Percentiles rank a stretch among this genome's conserved stretches.
Conservation (phyloP, 345 rosid genomes). For the Brassica napus region DNA sequence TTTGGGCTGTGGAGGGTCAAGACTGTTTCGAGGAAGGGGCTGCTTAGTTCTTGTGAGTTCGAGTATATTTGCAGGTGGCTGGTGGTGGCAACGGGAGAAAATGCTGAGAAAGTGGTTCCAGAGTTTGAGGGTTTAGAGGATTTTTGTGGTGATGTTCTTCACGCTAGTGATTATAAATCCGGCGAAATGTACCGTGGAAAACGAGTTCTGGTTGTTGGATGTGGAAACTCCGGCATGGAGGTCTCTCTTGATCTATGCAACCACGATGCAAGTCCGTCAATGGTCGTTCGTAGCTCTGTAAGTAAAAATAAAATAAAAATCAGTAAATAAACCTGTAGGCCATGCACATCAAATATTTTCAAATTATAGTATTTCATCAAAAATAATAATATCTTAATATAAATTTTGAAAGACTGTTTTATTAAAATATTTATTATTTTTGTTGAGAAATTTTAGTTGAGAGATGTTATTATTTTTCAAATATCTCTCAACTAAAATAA, state of each 20-base stretch:
- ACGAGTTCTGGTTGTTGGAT: constrained; percentile 72
- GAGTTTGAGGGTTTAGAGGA: constrained; percentile 64
- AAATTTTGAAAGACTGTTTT: too few species aligned
- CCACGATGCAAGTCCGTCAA: constrained; percentile 59
- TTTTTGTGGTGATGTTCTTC: constrained; percentile 58
- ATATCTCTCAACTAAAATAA: too few species aligned
- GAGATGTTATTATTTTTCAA: too few species aligned
- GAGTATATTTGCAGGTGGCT: constrained; percentile 84
- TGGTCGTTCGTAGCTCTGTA: constrained; percentile 82
- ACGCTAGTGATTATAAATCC: constrained; percentile 73
- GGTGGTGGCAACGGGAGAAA: constrained; percentile 84
- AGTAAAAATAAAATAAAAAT: constrained; percentile 29
- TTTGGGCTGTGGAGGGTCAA: constrained; percentile 68
- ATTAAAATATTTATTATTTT: too few species aligned
- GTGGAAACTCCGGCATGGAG: constrained; percentile 93
- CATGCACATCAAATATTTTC: background rate
- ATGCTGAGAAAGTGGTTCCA: constrained; percentile 72
- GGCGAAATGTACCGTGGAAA: constrained; percentile 59
- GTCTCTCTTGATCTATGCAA: constrained; percentile 75
- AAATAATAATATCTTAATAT: too few species aligned
- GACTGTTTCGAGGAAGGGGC: constrained; percentile 41
- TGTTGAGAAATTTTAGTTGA: too few species aligned
- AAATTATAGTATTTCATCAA: background rate
- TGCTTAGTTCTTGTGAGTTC: constrained; percentile 38
- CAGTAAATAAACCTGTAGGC: background rate